Conservation (phyloP, 768 basidiomycete genomes). For the Candolleomyces eurysporus region DNA sequence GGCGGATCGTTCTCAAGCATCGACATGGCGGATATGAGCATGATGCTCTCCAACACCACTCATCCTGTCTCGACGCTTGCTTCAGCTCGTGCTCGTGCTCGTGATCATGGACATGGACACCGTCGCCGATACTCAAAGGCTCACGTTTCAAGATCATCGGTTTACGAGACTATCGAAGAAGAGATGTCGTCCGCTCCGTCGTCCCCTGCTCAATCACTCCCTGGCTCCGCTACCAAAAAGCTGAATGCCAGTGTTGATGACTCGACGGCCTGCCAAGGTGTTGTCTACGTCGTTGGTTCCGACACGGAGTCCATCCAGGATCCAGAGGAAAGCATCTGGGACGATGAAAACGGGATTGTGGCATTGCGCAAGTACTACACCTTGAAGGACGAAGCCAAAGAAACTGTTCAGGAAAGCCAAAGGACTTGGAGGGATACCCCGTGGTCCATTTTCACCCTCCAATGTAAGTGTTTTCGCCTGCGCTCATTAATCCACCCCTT, state of each 20-base stretch:
- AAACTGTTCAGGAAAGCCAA: slow-evolving; percentile 65
- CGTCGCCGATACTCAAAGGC: slow-evolving; percentile 67
- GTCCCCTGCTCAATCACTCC: slow-evolving; percentile 24
- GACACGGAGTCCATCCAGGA: slow-evolving; percentile 47
- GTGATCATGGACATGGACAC: slow-evolving; percentile 65
- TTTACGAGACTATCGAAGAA: slow-evolving; percentile 81
- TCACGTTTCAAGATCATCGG: slow-evolving; percentile 60
- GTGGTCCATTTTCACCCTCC: slow-evolving; percentile 68
- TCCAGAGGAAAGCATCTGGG: slow-evolving; percentile 49
- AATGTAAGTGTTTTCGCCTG: slow-evolving; percentile 49
- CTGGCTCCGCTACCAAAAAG: slow-evolving; percentile 31
- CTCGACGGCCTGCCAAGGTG: slow-evolving; percentile 14
- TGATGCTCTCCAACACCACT: slow-evolving; percentile 47
- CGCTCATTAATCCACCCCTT: background rate
- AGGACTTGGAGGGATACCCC: slow-evolving; percentile 68
- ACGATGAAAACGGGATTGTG: slow-evolving; percentile 65
- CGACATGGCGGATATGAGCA: slow-evolving; percentile 62
- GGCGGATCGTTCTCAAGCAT: slow-evolving; percentile 79
- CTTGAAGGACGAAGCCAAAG: slow-evolving; percentile 65
- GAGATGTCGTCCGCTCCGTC: slow-evolving; percentile 40
- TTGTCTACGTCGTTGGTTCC: slow-evolving; percentile 55
- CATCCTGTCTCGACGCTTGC: slow-evolving; percentile 44
- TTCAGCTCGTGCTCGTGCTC: slow-evolving; percentile 43
- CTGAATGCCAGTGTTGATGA: slow-evolving; percentile 37
- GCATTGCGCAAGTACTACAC: slow-evolving; percentile 68